A percentile compares a stretch with the other conserved stretches of the same genome.
Evolutionary conservation across 177 flowering plant genomes (phyloP).

Genomic region (Vitis hybrid): DNA sequence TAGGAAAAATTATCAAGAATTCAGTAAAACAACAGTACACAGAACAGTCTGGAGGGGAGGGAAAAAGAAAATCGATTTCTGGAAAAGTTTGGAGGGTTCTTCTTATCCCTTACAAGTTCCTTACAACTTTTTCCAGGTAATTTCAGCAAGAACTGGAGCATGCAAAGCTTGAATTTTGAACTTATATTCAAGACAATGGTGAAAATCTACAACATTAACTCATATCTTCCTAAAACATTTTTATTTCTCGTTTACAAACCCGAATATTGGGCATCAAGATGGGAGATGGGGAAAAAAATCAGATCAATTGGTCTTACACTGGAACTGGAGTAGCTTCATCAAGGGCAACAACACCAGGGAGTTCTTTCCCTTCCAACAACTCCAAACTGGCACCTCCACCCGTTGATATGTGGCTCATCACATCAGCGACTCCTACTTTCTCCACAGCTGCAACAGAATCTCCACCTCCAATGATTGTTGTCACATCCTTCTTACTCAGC

Average conservation of each 20-base stretch:
- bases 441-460: conserved; percentile 73
- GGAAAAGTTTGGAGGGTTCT: neutral
- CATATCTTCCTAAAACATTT: conserved; percentile 14
- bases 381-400: conserved; percentile 81
- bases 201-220: conserved; percentile 25
- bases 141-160: neutral
- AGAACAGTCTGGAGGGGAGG: neutral
- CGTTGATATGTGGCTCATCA: conserved; percentile 74
- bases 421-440: conserved; percentile 61
- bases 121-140: conserved; percentile 1
- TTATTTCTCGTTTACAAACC: conserved; percentile 16
- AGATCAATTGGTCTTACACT: conserved; percentile 25
- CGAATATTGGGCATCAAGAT: neutral
- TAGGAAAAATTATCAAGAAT: neutral
- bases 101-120: conserved; percentile 1
- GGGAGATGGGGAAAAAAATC: conserved; percentile 1
- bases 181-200: neutral
- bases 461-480: conserved; percentile 75
- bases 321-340: conserved; percentile 52
- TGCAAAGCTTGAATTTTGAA: neutral
- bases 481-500: conserved; percentile 58
- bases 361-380: conserved; percentile 62
- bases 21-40: neutral
- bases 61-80: neutral
- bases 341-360: conserved; percentile 70